Base-by-base conservation (phyloP, 2,329 filamentous ascomycete genomes). In the Pezicula carpinea region DNA sequence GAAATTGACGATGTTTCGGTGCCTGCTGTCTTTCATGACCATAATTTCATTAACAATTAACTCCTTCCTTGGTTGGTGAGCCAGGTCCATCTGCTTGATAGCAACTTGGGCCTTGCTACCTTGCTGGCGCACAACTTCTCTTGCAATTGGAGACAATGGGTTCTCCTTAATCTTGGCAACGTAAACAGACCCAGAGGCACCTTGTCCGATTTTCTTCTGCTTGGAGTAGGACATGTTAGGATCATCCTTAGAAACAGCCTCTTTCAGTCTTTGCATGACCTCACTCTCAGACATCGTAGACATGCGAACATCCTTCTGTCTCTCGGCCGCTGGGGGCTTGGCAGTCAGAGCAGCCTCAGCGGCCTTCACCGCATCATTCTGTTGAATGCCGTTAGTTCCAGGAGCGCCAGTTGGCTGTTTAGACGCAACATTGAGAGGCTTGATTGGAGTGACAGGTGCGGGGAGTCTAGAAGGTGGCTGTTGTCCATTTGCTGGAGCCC, bases 41-140 rank as follows among this genome's bases (percentile, higher is more conserved):
- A 99, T 95, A 63, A 99, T 99, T 64, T 99, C 93, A 67, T 99
- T 99, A 44, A 99, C 93, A 63, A 99, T 99, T 62, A 99, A 74
- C 69, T 99, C 93, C 75, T 99, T 99, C 49, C 93, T 80, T 40
- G 93, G 93, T 68, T 99, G 93, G 64, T 95, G 93, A 43, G 92
- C 89, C 47, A 99, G 80, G 71, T 99, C 93, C 93, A 99, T 99
- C 72, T 99, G 93, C 74, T 99, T 99, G 66, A 99, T 99, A 35
- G 93, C 93, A 52, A 99, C 93, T 65, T 96, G 89, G 42, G 89
- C 89, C 53, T 88, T 82, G 43, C 80, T 76, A 11, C 90, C 91
- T 62, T 95, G 86, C 55, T 84, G 82, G 35, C 87, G 82, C 52
- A 95, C 78, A 31, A 96, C 72, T 43, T 89, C 82, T 51, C 84